Evolutionary conservation across 1,284 basidiomycete species (phyloP).

Genomic region (Sporisorium iseilematis-ciliati): DNA sequence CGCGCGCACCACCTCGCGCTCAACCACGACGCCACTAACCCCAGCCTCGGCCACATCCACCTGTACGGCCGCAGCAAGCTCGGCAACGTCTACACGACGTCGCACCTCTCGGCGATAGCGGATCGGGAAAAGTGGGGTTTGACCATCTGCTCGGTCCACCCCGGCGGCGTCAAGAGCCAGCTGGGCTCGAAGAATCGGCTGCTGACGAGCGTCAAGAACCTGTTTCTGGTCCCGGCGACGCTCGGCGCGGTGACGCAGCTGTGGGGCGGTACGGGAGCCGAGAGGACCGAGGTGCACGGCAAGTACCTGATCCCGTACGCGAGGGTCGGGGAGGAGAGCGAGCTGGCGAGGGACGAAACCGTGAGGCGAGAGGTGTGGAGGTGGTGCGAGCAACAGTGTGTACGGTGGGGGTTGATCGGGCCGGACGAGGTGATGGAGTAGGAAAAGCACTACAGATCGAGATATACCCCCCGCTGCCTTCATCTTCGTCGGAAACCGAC

Average conservation of each 20-base stretch:
- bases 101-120: slow-evolving; percentile 28
- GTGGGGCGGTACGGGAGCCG: slow-evolving; percentile 36
- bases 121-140: slow-evolving; percentile 27
- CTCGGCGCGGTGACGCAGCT: slow-evolving; percentile 55
- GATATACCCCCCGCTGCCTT: slow-evolving; percentile 8
- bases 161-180: slow-evolving; percentile 44
- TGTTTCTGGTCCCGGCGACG: slow-evolving; percentile 30
- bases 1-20: slow-evolving; percentile 17
- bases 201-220: slow-evolving; percentile 30
- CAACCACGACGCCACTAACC: slow-evolving; percentile 8
- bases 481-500: too few species aligned
- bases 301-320: slow-evolving; percentile 57
- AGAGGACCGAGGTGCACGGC: slow-evolving; percentile 28
- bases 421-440: slow-evolving; percentile 3
- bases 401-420: slow-evolving; percentile 12
- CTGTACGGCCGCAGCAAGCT: slow-evolving; percentile 55
- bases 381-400: slow-evolving; percentile 54
- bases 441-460: not conserved
- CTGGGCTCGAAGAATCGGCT: slow-evolving; percentile 11
- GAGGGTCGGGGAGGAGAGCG: slow-evolving; percentile 24
- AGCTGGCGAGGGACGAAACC: slow-evolving; percentile 21
- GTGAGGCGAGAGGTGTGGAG: slow-evolving; percentile 25
- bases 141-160: slow-evolving; percentile 45
- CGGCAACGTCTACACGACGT: slow-evolving; percentile 42
- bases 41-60: slow-evolving; percentile 20